Percentiles rank a stretch among this genome's conserved stretches.
Evolutionary conservation across 2,329 filamentous ascomycete genomes (phyloP).

Genomic region (Colletotrichum lindemuthianum): DNA sequence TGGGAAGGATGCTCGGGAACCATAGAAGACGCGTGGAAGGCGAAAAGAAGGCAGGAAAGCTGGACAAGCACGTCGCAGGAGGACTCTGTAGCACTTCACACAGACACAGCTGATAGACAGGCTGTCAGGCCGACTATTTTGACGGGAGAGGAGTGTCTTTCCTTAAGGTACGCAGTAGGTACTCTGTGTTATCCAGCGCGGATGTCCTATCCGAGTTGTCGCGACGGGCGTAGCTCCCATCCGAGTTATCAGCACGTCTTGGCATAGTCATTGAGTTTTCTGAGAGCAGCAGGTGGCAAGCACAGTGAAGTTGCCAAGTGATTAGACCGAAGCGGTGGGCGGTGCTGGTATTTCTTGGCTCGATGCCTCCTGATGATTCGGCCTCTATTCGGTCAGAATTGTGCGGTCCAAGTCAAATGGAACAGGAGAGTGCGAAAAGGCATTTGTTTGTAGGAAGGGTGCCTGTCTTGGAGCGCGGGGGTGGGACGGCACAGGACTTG

Average conservation of each 20-base stretch:
- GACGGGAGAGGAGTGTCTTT: no score
- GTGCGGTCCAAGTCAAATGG: no score
- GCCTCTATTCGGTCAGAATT: not conserved
- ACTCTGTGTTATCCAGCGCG: no score
- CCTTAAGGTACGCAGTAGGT: no score
- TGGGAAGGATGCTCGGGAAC: conserved; percentile 10
- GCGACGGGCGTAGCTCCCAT: conserved; percentile 11
- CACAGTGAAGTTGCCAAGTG: conserved; percentile 20
- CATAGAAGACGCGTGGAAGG: conserved; percentile 28
- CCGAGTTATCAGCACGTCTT: conserved; percentile 30
- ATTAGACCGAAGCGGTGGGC: conserved; percentile 14
- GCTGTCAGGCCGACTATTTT: not conserved
- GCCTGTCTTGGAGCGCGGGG: conserved; percentile 23
- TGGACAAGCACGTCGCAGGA: not conserved
- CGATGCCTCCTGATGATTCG: conserved; percentile 10
- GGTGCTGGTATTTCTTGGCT: conserved; percentile 19
- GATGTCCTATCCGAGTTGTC: no score
- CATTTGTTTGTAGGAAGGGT: not conserved
- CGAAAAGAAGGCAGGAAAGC: conserved; percentile 10
- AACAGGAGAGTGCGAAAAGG: no score
- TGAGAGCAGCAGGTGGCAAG: conserved; percentile 34
- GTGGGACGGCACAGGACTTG: conserved; percentile 19
- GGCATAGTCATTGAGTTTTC: conserved; percentile 27
- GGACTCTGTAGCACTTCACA: not conserved
- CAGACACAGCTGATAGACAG: not conserved